A percentile compares a stretch with the other conserved stretches of the same genome.
These are phyloP conservation scores for Cyberlindnera misumaiensis DNA, from an alignment of 805 yeast genomes.

Conservation along the genomic window DNA sequence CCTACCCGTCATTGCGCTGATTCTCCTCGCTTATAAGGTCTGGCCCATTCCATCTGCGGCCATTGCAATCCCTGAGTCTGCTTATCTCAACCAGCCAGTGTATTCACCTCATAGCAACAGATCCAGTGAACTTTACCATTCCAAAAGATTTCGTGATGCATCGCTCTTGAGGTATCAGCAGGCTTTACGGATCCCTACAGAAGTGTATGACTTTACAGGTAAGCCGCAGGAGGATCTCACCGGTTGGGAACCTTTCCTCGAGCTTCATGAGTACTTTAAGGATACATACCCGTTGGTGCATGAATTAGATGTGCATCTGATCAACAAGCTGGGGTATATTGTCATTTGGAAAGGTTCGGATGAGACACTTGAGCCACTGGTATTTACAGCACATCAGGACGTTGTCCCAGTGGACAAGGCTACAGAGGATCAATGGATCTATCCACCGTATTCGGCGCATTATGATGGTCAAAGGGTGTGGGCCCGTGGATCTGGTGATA, in stretches of 20 bases:
- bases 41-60: background rate
- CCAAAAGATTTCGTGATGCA: slow-evolving; percentile 25
- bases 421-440: slow-evolving; percentile 53
- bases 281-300: slow-evolving; percentile 52
- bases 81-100: background rate
- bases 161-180: slow-evolving; percentile 43
- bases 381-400: slow-evolving; percentile 78
- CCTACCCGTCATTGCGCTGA: background rate
- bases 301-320: slow-evolving; percentile 41
- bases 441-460: slow-evolving; percentile 60
- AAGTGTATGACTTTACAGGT: slow-evolving; percentile 45
- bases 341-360: slow-evolving; percentile 59
- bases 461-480: slow-evolving; percentile 58
- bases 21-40: background rate
- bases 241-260: slow-evolving; percentile 29
- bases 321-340: slow-evolving; percentile 61
- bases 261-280: slow-evolving; percentile 46
- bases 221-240: slow-evolving; percentile 24
- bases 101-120: background rate
- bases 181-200: slow-evolving; percentile 61
- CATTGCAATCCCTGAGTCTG: background rate
- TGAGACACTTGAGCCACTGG: slow-evolving; percentile 47
- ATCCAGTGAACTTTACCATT: background rate
- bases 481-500: slow-evolving; percentile 78
- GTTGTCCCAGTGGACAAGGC: slow-evolving; percentile 72